Evolutionary conservation across 1,284 basidiomycete species (phyloP).

Genomic region (Xanthoconium separans): DNA sequence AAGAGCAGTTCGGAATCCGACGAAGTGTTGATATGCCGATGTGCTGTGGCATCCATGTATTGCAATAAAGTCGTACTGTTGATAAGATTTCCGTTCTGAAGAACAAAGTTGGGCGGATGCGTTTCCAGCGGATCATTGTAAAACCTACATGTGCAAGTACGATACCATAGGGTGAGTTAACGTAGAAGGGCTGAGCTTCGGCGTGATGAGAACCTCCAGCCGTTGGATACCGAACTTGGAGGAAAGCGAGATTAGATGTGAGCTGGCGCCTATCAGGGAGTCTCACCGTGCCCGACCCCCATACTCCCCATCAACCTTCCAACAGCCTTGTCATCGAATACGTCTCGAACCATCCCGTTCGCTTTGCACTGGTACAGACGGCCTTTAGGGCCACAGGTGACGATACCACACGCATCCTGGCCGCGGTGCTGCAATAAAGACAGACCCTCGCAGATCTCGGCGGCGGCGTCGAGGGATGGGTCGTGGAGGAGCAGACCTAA

Average conservation of each 20-base stretch:
- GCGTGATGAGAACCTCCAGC: conserved; percentile 96
- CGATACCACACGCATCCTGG: conserved; percentile 97
- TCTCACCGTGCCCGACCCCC: conserved; percentile 94
- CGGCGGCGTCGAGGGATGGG: conserved; percentile 70
- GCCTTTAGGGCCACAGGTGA: conserved; percentile 94
- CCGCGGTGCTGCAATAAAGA: conserved; percentile 92
- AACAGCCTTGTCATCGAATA: conserved; percentile 85
- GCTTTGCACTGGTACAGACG: conserved; percentile 98
- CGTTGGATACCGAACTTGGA: conserved; percentile 91
- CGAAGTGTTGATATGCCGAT: conserved; percentile 98
- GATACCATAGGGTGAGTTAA: conserved; percentile 98
- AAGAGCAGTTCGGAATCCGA: conserved; percentile 97
- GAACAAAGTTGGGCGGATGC: conserved; percentile 3
- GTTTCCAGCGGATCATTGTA: neutral
- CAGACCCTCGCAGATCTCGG: conserved; percentile 89
- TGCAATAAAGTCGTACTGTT: conserved; percentile 86
- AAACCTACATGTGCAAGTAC: conserved; percentile 90
- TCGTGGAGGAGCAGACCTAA: conserved; percentile 84
- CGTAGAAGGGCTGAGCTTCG: conserved; percentile 99
- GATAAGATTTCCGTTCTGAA: conserved; percentile 97
- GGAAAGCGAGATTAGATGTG: conserved; percentile 9
- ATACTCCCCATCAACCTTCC: conserved; percentile 86
- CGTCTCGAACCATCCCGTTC: conserved; percentile 99
- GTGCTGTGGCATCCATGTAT: conserved; percentile 95
- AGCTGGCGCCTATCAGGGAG: neutral